Evolutionary conservation across 441 rosid species (phyloP).

Genomic region (Cnidoscolus chayamansa): DNA sequence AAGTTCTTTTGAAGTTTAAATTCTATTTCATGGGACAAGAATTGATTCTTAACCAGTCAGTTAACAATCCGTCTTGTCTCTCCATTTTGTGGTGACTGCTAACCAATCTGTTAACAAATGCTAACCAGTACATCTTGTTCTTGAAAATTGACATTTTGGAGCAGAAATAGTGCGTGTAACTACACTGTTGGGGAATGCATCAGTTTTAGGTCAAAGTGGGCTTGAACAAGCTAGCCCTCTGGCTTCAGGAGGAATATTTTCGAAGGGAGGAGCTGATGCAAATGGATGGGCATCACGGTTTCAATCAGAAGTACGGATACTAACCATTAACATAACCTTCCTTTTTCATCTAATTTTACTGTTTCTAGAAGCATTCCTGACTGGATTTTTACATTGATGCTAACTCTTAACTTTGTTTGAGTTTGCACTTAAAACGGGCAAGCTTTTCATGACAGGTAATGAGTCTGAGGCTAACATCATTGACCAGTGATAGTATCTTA

Average conservation of each 20-base stretch:
- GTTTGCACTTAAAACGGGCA: conserved; percentile 37
- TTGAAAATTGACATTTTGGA: conserved; percentile 99
- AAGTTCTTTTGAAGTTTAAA: conserved; percentile 30
- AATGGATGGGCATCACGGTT: conserved; percentile 93
- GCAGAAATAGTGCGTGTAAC: conserved; percentile 99
- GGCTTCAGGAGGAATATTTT: conserved; percentile 90
- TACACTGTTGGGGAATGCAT: conserved; percentile 98
- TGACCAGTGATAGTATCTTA: conserved; percentile 33
- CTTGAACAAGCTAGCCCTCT: conserved; percentile 98
- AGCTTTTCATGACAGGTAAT: conserved; percentile 50
- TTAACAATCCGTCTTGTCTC: conserved; percentile 55
- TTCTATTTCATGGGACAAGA: conserved; percentile 35
- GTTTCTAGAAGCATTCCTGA: conserved; percentile 55
- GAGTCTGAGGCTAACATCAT: conserved; percentile 48
- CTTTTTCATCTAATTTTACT: conserved; percentile 64
- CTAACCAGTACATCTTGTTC: conserved; percentile 97
- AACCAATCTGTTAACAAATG: conserved; percentile 76
- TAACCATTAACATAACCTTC: conserved; percentile 98
- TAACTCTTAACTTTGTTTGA: conserved; percentile 58
- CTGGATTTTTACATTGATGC: conserved; percentile 44
- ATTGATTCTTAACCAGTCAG: conserved; percentile 50
- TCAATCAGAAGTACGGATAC: conserved; percentile 99
- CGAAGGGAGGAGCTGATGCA: conserved; percentile 94
- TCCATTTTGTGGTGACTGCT: conserved; percentile 70
- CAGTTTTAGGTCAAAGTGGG: conserved; percentile 98